Evolutionary conservation across 352 stramenopile genomes (phyloP).

Genomic region (Globisporangium sylvaticum): DNA sequence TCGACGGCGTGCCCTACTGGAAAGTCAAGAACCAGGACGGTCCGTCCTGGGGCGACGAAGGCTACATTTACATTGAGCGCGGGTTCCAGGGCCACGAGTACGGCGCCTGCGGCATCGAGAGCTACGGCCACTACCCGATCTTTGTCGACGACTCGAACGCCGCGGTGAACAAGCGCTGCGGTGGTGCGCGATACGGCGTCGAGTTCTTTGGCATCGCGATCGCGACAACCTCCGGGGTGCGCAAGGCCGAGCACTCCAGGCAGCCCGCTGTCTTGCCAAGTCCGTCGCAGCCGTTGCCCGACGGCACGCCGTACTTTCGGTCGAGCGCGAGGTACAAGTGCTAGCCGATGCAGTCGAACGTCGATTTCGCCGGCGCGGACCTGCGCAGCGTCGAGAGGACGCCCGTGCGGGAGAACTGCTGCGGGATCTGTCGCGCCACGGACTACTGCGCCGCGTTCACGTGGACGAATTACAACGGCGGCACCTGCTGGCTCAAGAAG

Average conservation of each 20-base stretch:
- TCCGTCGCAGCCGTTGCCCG: neutral
- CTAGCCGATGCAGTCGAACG: conserved; percentile 5
- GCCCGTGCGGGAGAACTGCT: conserved; percentile 2
- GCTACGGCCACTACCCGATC: neutral
- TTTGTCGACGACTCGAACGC: neutral
- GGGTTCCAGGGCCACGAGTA: neutral
- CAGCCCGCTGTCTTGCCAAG: neutral
- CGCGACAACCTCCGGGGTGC: neutral
- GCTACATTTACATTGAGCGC: conserved; percentile 29
- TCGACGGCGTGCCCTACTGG: too few species aligned
- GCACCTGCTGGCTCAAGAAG: conserved; percentile 24
- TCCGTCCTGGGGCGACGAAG: conserved; percentile 29
- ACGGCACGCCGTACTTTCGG: conserved; percentile 8
- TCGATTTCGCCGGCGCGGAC: conserved; percentile 4
- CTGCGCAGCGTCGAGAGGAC: neutral
- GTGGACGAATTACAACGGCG: conserved; percentile 22
- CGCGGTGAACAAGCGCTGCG: conserved; percentile 1
- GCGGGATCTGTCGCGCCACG: conserved; percentile 4
- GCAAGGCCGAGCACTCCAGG: conserved; percentile 5
- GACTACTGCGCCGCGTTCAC: conserved; percentile 24
- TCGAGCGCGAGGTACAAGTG: conserved; percentile 13
- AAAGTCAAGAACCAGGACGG: conserved; percentile 5
- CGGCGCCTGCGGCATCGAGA: neutral
- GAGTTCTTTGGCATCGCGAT: neutral
- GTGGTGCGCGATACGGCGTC: neutral